Conservation (phyloP, 2,329 filamentous ascomycete genomes). For the Phyllosticta citriasiana region DNA sequence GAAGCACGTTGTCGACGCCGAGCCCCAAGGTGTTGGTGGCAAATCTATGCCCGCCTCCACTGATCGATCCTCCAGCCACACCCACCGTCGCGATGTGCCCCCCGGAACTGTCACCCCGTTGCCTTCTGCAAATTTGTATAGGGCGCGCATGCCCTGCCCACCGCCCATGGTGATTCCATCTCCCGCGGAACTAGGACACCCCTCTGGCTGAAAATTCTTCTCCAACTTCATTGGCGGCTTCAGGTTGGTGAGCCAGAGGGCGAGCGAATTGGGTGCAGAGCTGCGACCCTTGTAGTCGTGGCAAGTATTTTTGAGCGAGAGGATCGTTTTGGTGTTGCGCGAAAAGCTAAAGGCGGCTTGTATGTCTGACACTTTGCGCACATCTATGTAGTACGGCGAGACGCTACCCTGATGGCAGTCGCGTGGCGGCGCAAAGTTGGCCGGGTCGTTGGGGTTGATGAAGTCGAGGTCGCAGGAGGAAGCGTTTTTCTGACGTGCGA, state of each 20-base stretch:
- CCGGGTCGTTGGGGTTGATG: conserved; percentile 4
- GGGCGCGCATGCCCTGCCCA: conserved; percentile 44
- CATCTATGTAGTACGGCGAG: neutral
- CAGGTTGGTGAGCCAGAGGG: neutral
- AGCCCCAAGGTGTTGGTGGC: conserved; percentile 37
- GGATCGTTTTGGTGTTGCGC: neutral
- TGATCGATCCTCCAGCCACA: conserved; percentile 32
- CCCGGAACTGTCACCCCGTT: conserved; percentile 42
- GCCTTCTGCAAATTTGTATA: conserved; percentile 41
- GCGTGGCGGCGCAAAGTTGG: neutral
- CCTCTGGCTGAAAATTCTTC: neutral
- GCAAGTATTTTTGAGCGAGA: neutral
- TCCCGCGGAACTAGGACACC: neutral
- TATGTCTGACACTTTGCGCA: neutral
- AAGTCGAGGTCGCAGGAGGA: conserved; percentile 15
- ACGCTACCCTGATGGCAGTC: neutral
- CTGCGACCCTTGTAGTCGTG: too few relatives aligned
- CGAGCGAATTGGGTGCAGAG: neutral
- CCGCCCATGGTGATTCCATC: conserved; percentile 35
- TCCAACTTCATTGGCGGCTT: neutral
- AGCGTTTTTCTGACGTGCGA: conserved; percentile 16
- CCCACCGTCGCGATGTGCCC: conserved; percentile 48
- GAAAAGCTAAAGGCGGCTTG: neutral
- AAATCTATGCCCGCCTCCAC: conserved; percentile 47
- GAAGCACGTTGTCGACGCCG: conserved; percentile 27